Conservation (phyloP, 176 grass and related monocot genomes). For the Luzula sylvatica region DNA sequence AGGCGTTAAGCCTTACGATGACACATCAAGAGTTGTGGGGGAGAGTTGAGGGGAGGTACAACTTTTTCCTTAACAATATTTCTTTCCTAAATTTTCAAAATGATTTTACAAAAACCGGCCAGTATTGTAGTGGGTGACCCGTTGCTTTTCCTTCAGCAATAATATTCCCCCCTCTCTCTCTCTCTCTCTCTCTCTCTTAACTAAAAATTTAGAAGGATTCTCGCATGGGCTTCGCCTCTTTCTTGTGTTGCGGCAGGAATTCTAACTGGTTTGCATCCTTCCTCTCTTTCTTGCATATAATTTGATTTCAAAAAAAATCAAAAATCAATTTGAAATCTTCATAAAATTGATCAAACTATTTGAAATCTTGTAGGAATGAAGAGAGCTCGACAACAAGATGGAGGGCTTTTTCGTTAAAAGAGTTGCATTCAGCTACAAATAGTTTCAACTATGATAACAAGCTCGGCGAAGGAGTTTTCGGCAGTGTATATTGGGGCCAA, state of each 20-base stretch:
- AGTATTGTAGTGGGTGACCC: neutral
- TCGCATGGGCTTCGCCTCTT: conserved; percentile 15
- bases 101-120: too few species aligned
- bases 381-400: neutral
- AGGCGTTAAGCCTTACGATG: too few species aligned
- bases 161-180: conserved; percentile 9
- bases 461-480: conserved; percentile 23
- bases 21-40: too few species aligned
- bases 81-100: too few species aligned
- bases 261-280: conserved; percentile 7
- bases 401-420: conserved; percentile 26
- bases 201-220: too few species aligned
- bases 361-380: conserved; percentile 15
- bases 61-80: too few species aligned
- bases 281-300: neutral
- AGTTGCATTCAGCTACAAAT: conserved; percentile 27
- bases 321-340: too few species aligned
- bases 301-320: too few species aligned
- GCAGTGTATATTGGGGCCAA: conserved; percentile 34
- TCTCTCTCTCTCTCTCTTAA: neutral
- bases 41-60: too few species aligned
- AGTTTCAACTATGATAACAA: conserved; percentile 36
- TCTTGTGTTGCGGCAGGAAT: conserved; percentile 6
- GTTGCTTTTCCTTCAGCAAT: conserved; percentile 17
- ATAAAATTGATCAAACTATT: too few species aligned